Conservation (phyloP, 257 asterid species). For the Forsythia viridissima region DNA sequence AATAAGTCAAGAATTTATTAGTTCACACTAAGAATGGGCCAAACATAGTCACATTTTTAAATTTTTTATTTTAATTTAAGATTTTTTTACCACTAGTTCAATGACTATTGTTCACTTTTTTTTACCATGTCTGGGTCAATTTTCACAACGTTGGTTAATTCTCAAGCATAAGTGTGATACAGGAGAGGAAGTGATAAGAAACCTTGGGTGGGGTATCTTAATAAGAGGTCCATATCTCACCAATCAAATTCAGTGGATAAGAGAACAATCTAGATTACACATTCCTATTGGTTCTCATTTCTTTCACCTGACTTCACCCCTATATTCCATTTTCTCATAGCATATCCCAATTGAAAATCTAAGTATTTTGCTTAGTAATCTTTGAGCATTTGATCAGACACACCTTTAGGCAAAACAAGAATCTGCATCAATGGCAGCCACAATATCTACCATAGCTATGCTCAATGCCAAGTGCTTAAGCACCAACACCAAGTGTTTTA, state of each 20-base stretch:
- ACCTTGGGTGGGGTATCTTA: conserved; percentile 33
- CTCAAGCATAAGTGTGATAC: neutral
- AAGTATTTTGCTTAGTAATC: neutral
- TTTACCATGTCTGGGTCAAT: neutral
- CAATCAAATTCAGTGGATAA: conserved; percentile 56
- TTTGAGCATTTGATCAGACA: conserved; percentile 13
- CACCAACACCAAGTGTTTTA: conserved; percentile 30
- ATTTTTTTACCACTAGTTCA: neutral
- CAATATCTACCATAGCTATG: conserved; percentile 71
- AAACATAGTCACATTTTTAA: too few relatives aligned
- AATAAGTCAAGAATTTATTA: too few relatives aligned
- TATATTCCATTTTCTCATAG: conserved; percentile 27
- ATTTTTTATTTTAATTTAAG: too few relatives aligned
- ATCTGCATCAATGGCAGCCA: conserved; percentile 55
- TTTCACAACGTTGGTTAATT: neutral
- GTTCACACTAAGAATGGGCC: too few relatives aligned
- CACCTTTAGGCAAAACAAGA: neutral
- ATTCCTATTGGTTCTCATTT: conserved; percentile 44
- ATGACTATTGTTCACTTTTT: neutral
- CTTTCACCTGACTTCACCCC: conserved; percentile 21
- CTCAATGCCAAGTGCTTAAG: conserved; percentile 60
- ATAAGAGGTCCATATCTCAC: conserved; percentile 55
- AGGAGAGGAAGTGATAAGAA: conserved; percentile 51
- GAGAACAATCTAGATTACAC: conserved; percentile 54
- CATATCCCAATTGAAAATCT: neutral